Evolutionary conservation across 2,329 filamentous ascomycete genomes (phyloP).

Genomic region (Arthrocladium fulminans): DNA sequence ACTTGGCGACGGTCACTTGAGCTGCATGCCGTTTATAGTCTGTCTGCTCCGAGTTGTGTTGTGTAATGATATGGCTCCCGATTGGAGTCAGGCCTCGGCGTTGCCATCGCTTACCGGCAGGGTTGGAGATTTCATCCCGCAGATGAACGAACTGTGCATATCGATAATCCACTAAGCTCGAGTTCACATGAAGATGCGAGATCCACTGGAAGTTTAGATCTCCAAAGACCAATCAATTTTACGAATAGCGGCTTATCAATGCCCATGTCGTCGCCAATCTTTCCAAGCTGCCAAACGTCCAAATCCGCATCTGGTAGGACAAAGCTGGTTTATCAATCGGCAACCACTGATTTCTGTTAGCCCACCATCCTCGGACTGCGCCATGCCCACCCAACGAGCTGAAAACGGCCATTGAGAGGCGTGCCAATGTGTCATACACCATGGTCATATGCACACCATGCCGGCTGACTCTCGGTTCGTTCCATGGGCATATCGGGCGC

Average conservation of each 20-base stretch:
- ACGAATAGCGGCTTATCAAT: neutral
- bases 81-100: too few species aligned
- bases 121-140: too few species aligned
- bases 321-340: neutral
- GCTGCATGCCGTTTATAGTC: too few species aligned
- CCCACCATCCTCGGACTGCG: neutral
- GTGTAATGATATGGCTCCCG: too few species aligned
- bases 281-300: neutral
- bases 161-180: neutral
- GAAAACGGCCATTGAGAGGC: neutral
- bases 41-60: too few species aligned
- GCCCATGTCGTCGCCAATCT: neutral
- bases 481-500: too few species aligned
- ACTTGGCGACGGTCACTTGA: too few species aligned
- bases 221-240: neutral
- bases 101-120: too few species aligned
- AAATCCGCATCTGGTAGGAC: neutral
- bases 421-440: conserved; percentile 14
- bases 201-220: neutral
- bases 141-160: too few species aligned
- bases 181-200: neutral
- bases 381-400: neutral
- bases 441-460: conserved; percentile 19
- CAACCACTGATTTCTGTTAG: neutral
- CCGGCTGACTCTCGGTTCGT: conserved; percentile 8